These are phyloP conservation scores for Bruguiera hainesii DNA, from an alignment of 441 rosid species.

Conservation along the genomic window DNA sequence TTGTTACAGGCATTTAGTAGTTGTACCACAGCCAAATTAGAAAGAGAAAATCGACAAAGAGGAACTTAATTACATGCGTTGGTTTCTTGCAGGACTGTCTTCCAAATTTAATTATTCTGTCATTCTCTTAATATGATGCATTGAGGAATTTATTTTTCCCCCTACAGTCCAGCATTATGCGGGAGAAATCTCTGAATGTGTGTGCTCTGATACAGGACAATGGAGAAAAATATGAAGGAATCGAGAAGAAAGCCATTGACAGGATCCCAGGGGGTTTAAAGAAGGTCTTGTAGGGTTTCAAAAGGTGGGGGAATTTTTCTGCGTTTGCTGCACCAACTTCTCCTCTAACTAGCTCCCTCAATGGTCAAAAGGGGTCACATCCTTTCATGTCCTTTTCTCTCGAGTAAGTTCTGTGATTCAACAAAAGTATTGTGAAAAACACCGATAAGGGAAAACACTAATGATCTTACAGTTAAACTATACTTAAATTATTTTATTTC, in stretches of 20 bases:
- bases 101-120: too few relatives aligned
- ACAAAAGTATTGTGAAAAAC: not conserved
- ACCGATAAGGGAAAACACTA: not conserved
- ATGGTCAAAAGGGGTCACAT: slow-evolving; percentile 35
- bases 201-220: slow-evolving; percentile 9
- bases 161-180: not conserved
- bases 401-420: slow-evolving; percentile 14
- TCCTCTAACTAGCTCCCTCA: slow-evolving; percentile 40
- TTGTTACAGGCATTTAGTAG: too few relatives aligned
- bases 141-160: not conserved
- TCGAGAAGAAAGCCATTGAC: slow-evolving; percentile 22
- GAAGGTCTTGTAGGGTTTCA: slow-evolving; percentile 16
- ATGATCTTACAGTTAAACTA: not conserved
- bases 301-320: slow-evolving; percentile 23
- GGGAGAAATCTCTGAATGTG: not conserved
- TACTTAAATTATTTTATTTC: too few relatives aligned
- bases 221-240: slow-evolving; percentile 23
- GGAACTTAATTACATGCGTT: too few relatives aligned
- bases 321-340: slow-evolving; percentile 51
- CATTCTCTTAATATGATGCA: too few relatives aligned
- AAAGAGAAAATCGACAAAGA: too few relatives aligned
- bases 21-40: too few relatives aligned
- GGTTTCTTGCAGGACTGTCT: too few relatives aligned
- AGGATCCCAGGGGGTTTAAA: slow-evolving; percentile 13
- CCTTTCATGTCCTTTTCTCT: slow-evolving; percentile 22